Conservation (phyloP, 495 filamentous ascomycete species). For the Aspergillus nidulans region DNA sequence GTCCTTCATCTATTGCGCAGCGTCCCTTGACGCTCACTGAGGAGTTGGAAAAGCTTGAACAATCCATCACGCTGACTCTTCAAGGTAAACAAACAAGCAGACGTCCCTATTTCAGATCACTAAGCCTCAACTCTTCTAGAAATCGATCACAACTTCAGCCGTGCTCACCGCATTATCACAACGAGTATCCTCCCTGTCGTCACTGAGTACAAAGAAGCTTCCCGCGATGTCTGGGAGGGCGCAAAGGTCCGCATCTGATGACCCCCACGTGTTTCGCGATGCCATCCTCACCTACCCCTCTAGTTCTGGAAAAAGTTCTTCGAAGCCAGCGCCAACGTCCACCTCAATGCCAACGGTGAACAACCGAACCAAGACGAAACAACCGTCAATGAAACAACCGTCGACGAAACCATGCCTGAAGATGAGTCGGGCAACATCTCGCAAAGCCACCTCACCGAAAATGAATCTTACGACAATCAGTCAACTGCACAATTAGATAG, state of each 20-base stretch:
- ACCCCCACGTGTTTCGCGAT: not conserved
- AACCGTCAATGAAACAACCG: slow-evolving; percentile 34
- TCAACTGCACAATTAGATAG: slow-evolving; percentile 24
- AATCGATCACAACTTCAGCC: slow-evolving; percentile 97
- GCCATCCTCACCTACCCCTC: slow-evolving; percentile 25
- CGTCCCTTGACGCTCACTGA: slow-evolving; percentile 80
- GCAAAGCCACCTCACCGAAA: slow-evolving; percentile 28
- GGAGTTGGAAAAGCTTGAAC: slow-evolving; percentile 93
- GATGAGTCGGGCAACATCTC: slow-evolving; percentile 47
- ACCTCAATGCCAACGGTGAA: slow-evolving; percentile 94
- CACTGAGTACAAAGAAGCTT: slow-evolving; percentile 94
- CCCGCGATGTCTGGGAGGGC: slow-evolving; percentile 91
- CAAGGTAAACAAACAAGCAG: slow-evolving; percentile 58
- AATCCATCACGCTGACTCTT: slow-evolving; percentile 91
- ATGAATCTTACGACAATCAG: slow-evolving; percentile 35
- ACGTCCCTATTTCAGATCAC: not conserved
- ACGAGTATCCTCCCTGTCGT: slow-evolving; percentile 88
- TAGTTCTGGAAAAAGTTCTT: slow-evolving; percentile 99
- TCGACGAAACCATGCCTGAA: slow-evolving; percentile 47
- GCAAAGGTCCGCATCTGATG: slow-evolving; percentile 63
- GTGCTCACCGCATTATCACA: slow-evolving; percentile 93
- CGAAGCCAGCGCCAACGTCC: slow-evolving; percentile 95
- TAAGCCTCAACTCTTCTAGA: slow-evolving; percentile 47
- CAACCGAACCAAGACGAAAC: slow-evolving; percentile 47
- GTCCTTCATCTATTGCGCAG: slow-evolving; percentile 46